Conservation (phyloP, 148 eudicot species). For the Camellia lanceoleosa region DNA sequence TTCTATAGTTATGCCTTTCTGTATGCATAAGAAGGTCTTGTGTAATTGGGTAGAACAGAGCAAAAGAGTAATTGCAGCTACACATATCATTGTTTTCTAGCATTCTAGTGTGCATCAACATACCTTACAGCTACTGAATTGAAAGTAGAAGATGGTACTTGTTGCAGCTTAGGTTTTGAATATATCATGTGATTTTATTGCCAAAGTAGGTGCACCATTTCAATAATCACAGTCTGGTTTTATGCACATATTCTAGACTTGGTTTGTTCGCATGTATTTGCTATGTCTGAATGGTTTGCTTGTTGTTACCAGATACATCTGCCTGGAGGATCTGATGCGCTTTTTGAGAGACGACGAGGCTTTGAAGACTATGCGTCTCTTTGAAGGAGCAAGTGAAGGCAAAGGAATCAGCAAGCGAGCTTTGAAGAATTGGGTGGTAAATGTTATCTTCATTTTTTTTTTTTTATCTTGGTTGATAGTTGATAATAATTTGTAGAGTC, state of each 20-base stretch:
- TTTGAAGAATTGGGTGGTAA: conserved; percentile 91
- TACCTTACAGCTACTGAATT: no score
- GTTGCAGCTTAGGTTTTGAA: no score
- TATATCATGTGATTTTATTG: not conserved
- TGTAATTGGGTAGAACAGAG: not conserved
- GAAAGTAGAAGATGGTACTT: no score
- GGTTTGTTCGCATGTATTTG: not conserved
- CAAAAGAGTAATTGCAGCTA: not conserved
- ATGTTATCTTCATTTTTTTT: conserved; percentile 4
- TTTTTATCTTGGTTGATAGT: not conserved
- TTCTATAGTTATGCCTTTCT: not conserved
- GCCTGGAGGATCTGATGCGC: conserved; percentile 66
- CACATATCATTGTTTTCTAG: not conserved
- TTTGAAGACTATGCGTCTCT: conserved; percentile 42
- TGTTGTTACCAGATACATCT: conserved; percentile 41
- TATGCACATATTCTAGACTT: not conserved
- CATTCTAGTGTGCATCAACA: not conserved
- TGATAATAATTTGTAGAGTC: no score
- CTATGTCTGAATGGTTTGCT: not conserved
- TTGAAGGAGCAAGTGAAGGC: conserved; percentile 62
- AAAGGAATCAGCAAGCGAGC: conserved; percentile 76
- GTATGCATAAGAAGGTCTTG: not conserved
- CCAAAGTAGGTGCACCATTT: not conserved
- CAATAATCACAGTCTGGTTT: not conserved
- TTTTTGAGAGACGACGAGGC: conserved; percentile 86